Base-by-base conservation (phyloP, 1,284 basidiomycete species). In the Ustilago bromivora region DNA sequence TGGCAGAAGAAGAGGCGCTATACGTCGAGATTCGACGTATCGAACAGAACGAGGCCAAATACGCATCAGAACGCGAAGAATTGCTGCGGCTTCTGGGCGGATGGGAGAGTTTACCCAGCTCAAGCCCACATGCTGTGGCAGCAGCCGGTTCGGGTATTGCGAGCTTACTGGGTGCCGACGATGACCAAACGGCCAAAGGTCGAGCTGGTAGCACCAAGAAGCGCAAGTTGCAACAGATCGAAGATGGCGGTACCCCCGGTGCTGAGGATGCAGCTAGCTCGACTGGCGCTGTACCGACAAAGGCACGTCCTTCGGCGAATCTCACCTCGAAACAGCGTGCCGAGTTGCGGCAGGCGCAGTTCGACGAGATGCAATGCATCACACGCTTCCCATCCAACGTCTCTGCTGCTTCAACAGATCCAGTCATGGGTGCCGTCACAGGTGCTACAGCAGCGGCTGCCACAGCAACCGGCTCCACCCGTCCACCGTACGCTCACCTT, bases 1-100 rank as follows among this genome's bases (percentile, higher is more conserved):
- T 98, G 49, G 92, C 92, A 10, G 96, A 99, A 85, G 97, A 99
- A 88, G 96, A 98, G 82, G 94, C 95, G 4, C 89, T 99, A 0
- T 99, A 95, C 87, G 89, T 98, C 76, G 96, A 99, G 86, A 90
- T 97, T 58, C 95, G 96, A 82, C 91, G 94, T 12, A 90, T 99
- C 58, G 96, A 98, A 85, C 96, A 98, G 87, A 94, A 91, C 79
- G 95, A 98, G 86, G 90, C 92, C 53, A 90, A 90, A 66, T 98
- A 97, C 88, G 92, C 92, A 80, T 90, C 91, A 62, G 96, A 99
- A 59, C 89, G 97, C 9, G 95, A 98, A 76, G 94, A 95, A 54
- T 90, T 99, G 34, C 89, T 99, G 73, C 91, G 93, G 28, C 92
- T 92, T 0, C 88, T 99, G 12, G 88, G 86, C 3, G 87, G 87